These are phyloP conservation scores for Kurtzmaniella quercitrusa DNA, from an alignment of 1,139 yeast species.

Conservation along the genomic window DNA sequence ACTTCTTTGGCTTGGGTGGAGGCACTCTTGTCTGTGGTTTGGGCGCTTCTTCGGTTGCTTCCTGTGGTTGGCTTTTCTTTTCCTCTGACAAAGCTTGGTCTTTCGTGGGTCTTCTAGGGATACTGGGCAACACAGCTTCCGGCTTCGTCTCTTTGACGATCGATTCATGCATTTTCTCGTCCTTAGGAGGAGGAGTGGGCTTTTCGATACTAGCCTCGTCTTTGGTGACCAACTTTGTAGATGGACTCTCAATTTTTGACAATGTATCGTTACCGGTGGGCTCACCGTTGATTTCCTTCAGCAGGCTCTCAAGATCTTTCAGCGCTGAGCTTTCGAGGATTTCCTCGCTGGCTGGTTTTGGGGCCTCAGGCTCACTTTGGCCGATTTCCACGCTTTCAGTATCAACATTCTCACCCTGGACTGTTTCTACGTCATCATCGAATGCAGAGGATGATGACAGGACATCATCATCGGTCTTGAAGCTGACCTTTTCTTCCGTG, in stretches of 20 bases:
- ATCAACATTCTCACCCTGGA: constrained; percentile 23
- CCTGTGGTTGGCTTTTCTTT: background rate
- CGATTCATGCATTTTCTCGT: background rate
- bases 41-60: background rate
- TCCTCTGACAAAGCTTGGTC: background rate
- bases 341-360: background rate
- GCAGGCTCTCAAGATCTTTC: no score
- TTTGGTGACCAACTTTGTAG: no score
- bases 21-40: constrained; percentile 34
- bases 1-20: constrained; percentile 71
- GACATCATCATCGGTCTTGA: constrained; percentile 27
- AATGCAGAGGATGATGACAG: constrained; percentile 21
- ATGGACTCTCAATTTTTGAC: no score
- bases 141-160: background rate
- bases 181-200: background rate
- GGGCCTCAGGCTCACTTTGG: background rate
- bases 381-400: background rate
- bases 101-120: constrained; percentile 12
- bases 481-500: constrained; percentile 25
- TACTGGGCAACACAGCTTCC: constrained; percentile 4
- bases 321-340: no score
- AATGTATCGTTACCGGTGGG: no score
- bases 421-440: constrained; percentile 33
- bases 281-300: no score
- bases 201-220: background rate